Base-by-base conservation (phyloP, 2,329 filamentous ascomycete species). In the Calonectria henricotiae region DNA sequence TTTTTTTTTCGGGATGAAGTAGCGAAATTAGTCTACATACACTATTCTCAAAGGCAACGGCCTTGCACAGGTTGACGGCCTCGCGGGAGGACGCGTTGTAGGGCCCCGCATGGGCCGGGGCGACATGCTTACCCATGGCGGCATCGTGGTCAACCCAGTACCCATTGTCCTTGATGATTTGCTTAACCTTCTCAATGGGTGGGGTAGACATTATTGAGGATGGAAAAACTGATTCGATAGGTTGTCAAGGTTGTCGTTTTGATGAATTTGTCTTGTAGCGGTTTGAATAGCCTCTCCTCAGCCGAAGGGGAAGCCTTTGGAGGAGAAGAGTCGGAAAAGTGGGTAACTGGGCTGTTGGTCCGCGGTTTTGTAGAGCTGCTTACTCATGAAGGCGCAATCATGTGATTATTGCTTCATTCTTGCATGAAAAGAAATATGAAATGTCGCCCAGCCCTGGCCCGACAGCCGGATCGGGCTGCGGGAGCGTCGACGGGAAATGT, bases 391-490 rank as follows among this genome's bases (percentile, higher is more conserved):
- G 27, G 27, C 13, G 27, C 35, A 54, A 37, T 54, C 49, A 54
- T 54, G 49, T 54, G 49, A 54, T 54, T 4, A 3, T 8, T 7
- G 49, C 30, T 54, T 47, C 8, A 47, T 8, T 49, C 3, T 30
- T 15, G 49, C 49, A 54, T 32, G 49, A 54, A 54, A 54, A 54
- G 49, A 32, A 37, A 35, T 32, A 17, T 54, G 49, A 35, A 54
- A 20, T 20, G 49, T 30, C 20, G 27, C 30, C 17, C 17, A 37
- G 49, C 30, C 49, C 49, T 54, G 35, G 49, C 30, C 30, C n/a
- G 30, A 20, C 49, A 54, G 49, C 49, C 49, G 35, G 49, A 54
- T 54, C 49, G 49, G 49, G 49, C 30, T 54, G 49, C 32, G 49
- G 9, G 11, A 27, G 44, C 23, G 44, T 47, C 11, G 23, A 15